A percentile compares a stretch with the other conserved stretches of the same genome.
Conservation (phyloP, 345 rosid species). For the Gossypium longicalyx region DNA sequence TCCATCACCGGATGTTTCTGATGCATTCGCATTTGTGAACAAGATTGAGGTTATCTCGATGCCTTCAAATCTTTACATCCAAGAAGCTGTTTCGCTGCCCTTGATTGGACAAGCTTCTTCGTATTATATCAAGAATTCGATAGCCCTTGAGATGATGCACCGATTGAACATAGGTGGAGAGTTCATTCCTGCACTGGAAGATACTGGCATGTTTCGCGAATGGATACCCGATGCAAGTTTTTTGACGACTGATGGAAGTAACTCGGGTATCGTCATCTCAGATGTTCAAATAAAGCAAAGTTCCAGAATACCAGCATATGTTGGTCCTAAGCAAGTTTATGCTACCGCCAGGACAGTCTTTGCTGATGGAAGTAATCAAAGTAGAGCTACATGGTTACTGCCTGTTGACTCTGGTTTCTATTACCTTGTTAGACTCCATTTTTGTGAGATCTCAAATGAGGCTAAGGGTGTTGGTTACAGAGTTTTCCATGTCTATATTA, state of each 20-base stretch:
- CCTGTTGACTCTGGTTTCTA: slow-evolving; percentile 61
- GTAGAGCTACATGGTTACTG: slow-evolving; percentile 62
- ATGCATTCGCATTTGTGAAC: slow-evolving; percentile 58
- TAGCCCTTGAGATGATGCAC: slow-evolving; percentile 49
- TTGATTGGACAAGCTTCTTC: slow-evolving; percentile 25
- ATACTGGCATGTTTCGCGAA: slow-evolving; percentile 46
- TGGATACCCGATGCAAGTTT: slow-evolving; percentile 66
- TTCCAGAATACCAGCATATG: slow-evolving; percentile 26
- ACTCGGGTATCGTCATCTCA: slow-evolving; percentile 32
- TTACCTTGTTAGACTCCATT: slow-evolving; percentile 65
- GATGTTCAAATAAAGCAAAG: slow-evolving; percentile 29
- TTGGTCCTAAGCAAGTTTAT: slow-evolving; percentile 60
- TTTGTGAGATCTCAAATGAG: slow-evolving; percentile 47
- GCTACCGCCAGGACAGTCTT: slow-evolving; percentile 38
- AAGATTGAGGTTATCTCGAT: slow-evolving; percentile 60
- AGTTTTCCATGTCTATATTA: slow-evolving; percentile 59
- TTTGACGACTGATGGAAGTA: slow-evolving; percentile 43
- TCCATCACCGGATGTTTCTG: slow-evolving; percentile 41
- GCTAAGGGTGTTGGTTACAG: slow-evolving; percentile 42
- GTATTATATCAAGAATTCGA: slow-evolving; percentile 26
- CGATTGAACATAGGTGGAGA: slow-evolving; percentile 72
- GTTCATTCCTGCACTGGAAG: slow-evolving; percentile 44
- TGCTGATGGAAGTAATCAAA: slow-evolving; percentile 32
- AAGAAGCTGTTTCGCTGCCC: slow-evolving; percentile 44
- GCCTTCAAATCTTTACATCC: slow-evolving; percentile 44